These are phyloP conservation scores for Mycena pura DNA, from an alignment of 768 basidiomycete genomes.

Conservation along the genomic window DNA sequence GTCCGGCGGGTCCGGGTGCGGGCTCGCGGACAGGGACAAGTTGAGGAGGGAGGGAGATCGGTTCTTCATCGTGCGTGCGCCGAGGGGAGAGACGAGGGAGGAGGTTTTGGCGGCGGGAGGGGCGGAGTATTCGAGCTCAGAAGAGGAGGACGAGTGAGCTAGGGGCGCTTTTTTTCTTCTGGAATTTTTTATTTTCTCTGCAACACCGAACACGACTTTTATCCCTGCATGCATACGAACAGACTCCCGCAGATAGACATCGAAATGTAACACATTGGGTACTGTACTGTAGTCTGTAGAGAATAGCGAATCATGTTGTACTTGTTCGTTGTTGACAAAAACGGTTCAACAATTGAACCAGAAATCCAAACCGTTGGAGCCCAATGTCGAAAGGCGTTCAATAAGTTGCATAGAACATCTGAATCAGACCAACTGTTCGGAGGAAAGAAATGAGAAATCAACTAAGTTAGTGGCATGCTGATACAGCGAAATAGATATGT, in stretches of 20 bases:
- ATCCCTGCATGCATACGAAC: not conserved
- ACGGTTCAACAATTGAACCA: too few species aligned
- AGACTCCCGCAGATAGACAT: not conserved
- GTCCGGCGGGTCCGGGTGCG: constrained; percentile 9
- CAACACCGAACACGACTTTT: not conserved
- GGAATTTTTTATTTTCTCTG: too few species aligned
- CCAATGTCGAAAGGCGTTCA: too few species aligned
- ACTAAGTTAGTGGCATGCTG: too few species aligned
- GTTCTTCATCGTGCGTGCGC: constrained; percentile 2
- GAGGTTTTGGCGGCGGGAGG: constrained; percentile 15
- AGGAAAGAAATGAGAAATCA: too few species aligned
- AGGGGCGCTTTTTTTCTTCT: too few species aligned
- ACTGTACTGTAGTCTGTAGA: not conserved
- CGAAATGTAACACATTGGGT: constrained; percentile 1
- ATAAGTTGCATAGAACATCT: too few species aligned
- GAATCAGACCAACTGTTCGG: too few species aligned
- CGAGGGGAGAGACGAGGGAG: not conserved
- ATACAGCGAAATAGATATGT: too few species aligned
- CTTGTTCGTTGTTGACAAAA: not conserved
- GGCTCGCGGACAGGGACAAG: constrained; percentile 14
- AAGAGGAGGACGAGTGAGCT: not conserved
- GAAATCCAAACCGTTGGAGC: too few species aligned
- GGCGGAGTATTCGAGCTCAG: constrained; percentile 1
- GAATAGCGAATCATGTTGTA: not conserved
- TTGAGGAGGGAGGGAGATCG: not conserved